Evolutionary conservation across 1,139 yeast species (phyloP).

Genomic region (Nadsonia commutata): DNA sequence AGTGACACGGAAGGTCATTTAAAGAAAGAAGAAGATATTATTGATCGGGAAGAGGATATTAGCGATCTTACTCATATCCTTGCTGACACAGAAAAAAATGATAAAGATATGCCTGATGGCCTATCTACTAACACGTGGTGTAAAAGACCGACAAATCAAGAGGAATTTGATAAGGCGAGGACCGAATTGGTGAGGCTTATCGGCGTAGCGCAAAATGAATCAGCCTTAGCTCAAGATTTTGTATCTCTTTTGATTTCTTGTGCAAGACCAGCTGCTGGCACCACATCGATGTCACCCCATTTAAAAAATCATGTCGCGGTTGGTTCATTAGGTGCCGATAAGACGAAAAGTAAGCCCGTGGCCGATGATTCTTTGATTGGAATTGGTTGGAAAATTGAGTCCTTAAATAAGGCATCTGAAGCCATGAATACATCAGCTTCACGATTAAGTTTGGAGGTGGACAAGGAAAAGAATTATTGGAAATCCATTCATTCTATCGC

Average conservation of each 20-base stretch:
- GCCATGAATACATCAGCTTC: constrained; percentile 38
- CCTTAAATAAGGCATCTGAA: constrained; percentile 41
- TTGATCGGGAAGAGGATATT: constrained; percentile 5
- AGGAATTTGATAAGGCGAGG: constrained; percentile 38
- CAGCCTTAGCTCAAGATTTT: constrained; percentile 76
- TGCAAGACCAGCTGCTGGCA: constrained; percentile 69
- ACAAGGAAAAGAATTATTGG: constrained; percentile 66
- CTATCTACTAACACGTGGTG: constrained; percentile 11
- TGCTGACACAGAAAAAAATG: constrained; percentile 5
- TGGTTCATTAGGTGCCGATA: constrained; percentile 66
- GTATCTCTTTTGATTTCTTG: constrained; percentile 73
- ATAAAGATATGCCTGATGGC: constrained; percentile 9
- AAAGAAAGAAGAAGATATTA: constrained; percentile 7
- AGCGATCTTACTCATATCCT: constrained; percentile 10
- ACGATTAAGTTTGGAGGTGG: constrained; percentile 39
- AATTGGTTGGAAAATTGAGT: constrained; percentile 76
- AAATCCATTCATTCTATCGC: constrained; percentile 38
- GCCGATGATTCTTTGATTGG: constrained; percentile 35
- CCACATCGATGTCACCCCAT: constrained; percentile 81
- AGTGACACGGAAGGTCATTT: constrained; percentile 10
- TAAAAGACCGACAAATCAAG: constrained; percentile 25
- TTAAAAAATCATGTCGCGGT: constrained; percentile 61
- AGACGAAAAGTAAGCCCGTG: constrained; percentile 17
- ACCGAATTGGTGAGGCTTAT: constrained; percentile 41
- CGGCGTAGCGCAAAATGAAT: constrained; percentile 66